Base-by-base conservation (phyloP, 306 rosid species). In the Canavalia ensiformis region DNA sequence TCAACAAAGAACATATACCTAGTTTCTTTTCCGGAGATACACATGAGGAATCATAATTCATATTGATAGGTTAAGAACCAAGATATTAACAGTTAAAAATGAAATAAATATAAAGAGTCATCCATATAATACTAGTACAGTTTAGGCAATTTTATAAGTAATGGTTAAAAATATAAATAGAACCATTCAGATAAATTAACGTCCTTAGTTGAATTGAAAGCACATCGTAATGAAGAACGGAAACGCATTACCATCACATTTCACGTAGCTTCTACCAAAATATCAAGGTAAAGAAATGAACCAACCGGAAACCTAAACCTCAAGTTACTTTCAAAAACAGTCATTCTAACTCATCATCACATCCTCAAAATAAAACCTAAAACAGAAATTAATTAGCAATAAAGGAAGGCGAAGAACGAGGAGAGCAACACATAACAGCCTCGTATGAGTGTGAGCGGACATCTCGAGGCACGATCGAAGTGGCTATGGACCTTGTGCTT, bases 401-500 rank as follows among this genome's bases (percentile, higher is more conserved):
- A 18, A 18, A 45, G 41, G 63, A 2, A 46, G 35, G 25, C 25
- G 30, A 69, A 1, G 9, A 12, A n/a, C n/a, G n/a, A n/a, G n/a
- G n/a, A n/a, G n/a, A n/a, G n/a, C n/a, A n/a, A n/a, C n/a, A n/a
- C n/a, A n/a, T n/a, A n/a, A n/a, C n/a, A n/a, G n/a, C n/a, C n/a
- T n/a, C n/a, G n/a, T n/a, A n/a, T n/a, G n/a, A n/a, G n/a, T n/a
- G n/a, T n/a, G n/a, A n/a, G n/a, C n/a, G n/a, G n/a, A n/a, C n/a
- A n/a, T n/a, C 80, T 93, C 97, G 18, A 95, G 96, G 10, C 84
- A 3, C 99, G 95, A 77, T 95, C 97, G 65, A 95, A 95, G 85
- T 93, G 98, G 88, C 93, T 90, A 74, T 95, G 98, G 10, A 95
- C 96, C 87, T 95, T 95, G 67, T 95, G 99, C 72, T 93, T 91